Evolutionary conservation across 1,284 basidiomycete species (phyloP), one percentile per base, ranked within the genome.

Genomic region (Apiotrichum veenhuisii): DNA sequence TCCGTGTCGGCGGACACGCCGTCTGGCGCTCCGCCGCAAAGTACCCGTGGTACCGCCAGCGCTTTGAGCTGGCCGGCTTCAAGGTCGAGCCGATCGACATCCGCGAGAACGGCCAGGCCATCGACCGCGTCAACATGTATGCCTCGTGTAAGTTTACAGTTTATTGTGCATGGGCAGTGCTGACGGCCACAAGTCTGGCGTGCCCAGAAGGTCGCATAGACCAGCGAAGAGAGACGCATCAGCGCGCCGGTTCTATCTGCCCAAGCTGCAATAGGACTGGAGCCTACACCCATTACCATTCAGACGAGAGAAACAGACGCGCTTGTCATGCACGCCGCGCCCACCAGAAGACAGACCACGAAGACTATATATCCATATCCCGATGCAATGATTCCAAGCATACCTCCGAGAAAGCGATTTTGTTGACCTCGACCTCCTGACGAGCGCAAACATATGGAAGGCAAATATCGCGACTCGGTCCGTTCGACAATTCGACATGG

Each of bases 11-110:
- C 0, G 87, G 87, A 1, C 78, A 82, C 45, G 83, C 88, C 7
- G 83, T 87, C 56, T 89, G 85, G 83, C 79, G 88, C 14, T 85
- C 84, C 23, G 88, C 88, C 0, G 85, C 82, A 1, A 83, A 83
- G 71, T 75, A 80, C 51, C 88, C 88, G 8, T 91, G 88, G 88
- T 90, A 90, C 73, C 80, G 81, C 56, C 79, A 84, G 64, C 77
- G 84, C 76, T 84, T 73, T 42, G 64, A 71, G 78, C 73, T 71
- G 25, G 66, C 79, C 18, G 83, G 83, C 1, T 84, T 84, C 71
- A 66, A 72, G 26, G 79, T 83, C 44, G 66, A 77, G 47, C 75
- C 79, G 11, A 73, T 83, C 26, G 76, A 77, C 51, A 75, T 82
- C 55, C 74, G 82, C 46, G 72, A 79, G 56, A 74, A 78, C 45